phyloP scores from a whole-genome alignment of 148 eudicot species.

The Pouteria glomerata region DNA sequence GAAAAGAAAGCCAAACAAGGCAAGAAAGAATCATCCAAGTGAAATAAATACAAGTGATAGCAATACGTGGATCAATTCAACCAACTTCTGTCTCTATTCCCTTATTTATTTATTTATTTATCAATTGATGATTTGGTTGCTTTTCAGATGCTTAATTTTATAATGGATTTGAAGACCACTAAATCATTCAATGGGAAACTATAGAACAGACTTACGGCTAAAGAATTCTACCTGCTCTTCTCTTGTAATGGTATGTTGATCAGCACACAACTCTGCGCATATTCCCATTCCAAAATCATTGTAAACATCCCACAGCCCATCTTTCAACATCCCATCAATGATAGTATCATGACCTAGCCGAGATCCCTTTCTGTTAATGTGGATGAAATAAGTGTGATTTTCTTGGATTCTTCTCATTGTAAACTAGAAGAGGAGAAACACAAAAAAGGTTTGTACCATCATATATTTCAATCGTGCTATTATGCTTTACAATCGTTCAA shows the following conservation, averaged over 20 bases:
- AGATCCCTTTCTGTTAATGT: constrained; percentile 63
- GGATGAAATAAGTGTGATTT: background rate
- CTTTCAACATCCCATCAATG: constrained; percentile 94
- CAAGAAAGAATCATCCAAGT: background rate
- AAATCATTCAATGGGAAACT: background rate
- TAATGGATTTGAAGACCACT: background rate
- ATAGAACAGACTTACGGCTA: background rate
- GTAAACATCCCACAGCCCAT: constrained; percentile 99
- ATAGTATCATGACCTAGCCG: constrained; percentile 89
- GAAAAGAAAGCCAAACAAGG: background rate
- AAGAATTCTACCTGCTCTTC: constrained; percentile 62
- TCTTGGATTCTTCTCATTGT: background rate
- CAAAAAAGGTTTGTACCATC: background rate
- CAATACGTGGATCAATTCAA: background rate
- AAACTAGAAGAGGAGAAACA: background rate
- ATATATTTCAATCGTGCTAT: background rate
- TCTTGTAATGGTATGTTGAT: constrained; percentile 53
- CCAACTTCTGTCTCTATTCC: too few species aligned
- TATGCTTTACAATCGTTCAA: background rate
- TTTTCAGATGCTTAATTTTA: background rate
- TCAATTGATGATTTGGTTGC: background rate
- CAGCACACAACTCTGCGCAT: constrained; percentile 92
- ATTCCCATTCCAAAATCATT: constrained; percentile 97
- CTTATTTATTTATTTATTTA: too few species aligned
- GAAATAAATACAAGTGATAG: constrained; percentile 1